Evolutionary conservation across 768 basidiomycete genomes (phyloP).

Genomic region (Cubamyces sp.): DNA sequence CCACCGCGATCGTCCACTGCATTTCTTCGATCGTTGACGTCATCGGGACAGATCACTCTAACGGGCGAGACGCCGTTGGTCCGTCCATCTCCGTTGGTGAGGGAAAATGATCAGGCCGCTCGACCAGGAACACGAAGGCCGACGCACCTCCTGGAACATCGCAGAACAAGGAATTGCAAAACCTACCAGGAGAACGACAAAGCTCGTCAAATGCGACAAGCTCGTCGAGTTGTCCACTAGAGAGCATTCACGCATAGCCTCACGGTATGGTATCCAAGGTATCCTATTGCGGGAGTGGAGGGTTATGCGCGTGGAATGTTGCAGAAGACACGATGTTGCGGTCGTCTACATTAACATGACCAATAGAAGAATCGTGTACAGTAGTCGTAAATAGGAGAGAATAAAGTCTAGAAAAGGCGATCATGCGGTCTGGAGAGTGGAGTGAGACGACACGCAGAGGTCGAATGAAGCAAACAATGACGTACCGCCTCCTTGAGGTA

Average conservation of each 20-base stretch:
- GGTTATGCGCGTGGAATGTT: neutral
- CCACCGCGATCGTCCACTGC: neutral
- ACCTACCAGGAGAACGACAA: neutral
- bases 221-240: no score
- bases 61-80: neutral
- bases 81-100: neutral
- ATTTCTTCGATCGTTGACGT: neutral
- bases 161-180: neutral
- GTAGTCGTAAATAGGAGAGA: conserved; percentile 17
- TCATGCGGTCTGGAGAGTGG: conserved; percentile 18
- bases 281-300: conserved; percentile 18
- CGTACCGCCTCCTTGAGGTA: conserved; percentile 77
- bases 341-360: conserved; percentile 31
- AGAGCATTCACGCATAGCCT: neutral
- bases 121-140: neutral
- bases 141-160: neutral
- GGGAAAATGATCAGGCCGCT: neutral
- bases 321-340: conserved; percentile 21
- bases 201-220: no score
- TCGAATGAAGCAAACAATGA: conserved; percentile 16
- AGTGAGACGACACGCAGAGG: conserved; percentile 2
- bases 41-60: neutral
- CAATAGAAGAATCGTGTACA: conserved; percentile 22
- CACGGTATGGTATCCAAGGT: conserved; percentile 7
- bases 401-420: conserved; percentile 3